These are phyloP conservation scores for Umbilicus rupestris DNA, from an alignment of 164 flowering plant species.

Conservation along the genomic window DNA sequence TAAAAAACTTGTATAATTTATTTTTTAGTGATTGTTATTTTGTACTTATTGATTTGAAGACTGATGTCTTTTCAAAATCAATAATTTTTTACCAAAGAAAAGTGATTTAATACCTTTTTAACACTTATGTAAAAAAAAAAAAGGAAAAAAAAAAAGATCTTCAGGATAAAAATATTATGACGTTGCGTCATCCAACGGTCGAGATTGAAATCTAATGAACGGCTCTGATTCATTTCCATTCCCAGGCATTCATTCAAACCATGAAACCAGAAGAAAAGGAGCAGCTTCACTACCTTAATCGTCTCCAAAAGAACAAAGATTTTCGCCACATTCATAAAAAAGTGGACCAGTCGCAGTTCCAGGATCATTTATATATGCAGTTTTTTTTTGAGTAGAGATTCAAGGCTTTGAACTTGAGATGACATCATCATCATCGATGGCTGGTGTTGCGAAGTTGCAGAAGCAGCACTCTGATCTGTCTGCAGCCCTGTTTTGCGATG, in stretches of 20 bases:
- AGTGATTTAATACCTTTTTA: background rate
- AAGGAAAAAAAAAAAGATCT: background rate
- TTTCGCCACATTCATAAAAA: background rate
- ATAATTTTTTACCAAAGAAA: background rate
- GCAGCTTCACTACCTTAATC: background rate
- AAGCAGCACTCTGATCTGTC: background rate
- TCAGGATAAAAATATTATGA: background rate
- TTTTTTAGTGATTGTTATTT: background rate
- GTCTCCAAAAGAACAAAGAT: background rate
- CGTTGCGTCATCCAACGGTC: background rate
- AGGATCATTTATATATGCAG: background rate
- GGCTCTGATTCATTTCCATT: conserved; percentile 1
- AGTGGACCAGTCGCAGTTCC: background rate
- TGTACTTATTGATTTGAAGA: background rate
- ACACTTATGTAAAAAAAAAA: background rate
- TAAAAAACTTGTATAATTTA: no score
- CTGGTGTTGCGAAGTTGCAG: background rate
- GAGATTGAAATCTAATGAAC: background rate
- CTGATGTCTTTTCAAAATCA: background rate
- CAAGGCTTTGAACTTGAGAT: background rate
- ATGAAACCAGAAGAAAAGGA: background rate
- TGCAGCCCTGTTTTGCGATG: background rate
- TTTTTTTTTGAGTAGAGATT: background rate
- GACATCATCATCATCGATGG: background rate
- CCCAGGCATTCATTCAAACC: background rate